These are phyloP conservation scores for Guyanaporus albipodus DNA, from an alignment of 768 basidiomycete genomes.

Conservation along the genomic window DNA sequence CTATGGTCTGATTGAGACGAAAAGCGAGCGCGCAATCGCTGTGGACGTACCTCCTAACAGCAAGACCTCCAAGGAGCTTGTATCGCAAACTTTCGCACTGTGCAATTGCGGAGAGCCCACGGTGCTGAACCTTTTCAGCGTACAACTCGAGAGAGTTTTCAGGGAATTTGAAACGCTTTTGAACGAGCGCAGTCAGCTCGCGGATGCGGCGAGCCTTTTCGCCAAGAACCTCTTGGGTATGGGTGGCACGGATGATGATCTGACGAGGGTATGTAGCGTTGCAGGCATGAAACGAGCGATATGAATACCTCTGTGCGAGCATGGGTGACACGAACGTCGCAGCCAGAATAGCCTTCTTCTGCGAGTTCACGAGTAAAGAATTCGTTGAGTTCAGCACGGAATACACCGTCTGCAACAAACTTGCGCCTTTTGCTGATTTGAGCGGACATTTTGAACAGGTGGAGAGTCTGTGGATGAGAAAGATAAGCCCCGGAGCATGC, in stretches of 20 bases:
- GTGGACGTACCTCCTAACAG: conserved; percentile 82
- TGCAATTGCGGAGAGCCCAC: conserved; percentile 96
- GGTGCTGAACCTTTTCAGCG: conserved; percentile 98
- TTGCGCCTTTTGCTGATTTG: conserved; percentile 98
- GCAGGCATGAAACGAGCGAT: neutral
- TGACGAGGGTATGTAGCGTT: conserved; percentile 25
- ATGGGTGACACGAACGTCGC: conserved; percentile 99
- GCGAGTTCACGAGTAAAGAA: conserved; percentile 98
- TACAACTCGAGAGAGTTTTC: conserved; percentile 98
- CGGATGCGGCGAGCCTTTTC: conserved; percentile 99
- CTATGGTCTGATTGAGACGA: conserved; percentile 35
- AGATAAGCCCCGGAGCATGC: conserved; percentile 21
- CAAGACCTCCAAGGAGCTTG: conserved; percentile 99
- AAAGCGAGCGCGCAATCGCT: neutral
- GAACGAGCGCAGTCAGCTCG: conserved; percentile 96
- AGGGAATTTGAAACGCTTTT: conserved; percentile 99
- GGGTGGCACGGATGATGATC: conserved; percentile 99
- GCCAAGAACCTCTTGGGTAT: conserved; percentile 97
- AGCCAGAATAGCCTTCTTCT: conserved; percentile 99
- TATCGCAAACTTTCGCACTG: conserved; percentile 98
- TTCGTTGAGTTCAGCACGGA: conserved; percentile 98
- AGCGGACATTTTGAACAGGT: conserved; percentile 58
- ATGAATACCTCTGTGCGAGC: conserved; percentile 86
- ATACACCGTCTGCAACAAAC: conserved; percentile 98
- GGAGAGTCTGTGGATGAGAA: conserved; percentile 10